Percentiles rank a stretch among this genome's conserved stretches.
phyloP scores from a whole-genome alignment of 73 alveolate species.

The Blepharisma japonicum region DNA sequence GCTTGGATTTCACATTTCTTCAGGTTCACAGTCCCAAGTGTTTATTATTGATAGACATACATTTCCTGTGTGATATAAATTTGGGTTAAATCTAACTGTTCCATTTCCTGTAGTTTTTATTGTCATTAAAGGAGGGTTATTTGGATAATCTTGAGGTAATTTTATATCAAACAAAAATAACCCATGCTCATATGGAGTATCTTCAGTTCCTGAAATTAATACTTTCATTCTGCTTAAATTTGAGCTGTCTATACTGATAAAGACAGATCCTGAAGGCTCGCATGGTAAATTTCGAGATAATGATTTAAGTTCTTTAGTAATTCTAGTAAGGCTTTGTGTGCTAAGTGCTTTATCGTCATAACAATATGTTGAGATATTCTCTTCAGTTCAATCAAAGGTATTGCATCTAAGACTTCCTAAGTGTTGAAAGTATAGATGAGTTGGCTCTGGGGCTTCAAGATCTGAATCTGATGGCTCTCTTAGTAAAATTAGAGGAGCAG shows the following conservation, averaged over 20 bases:
- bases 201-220: constrained; percentile 88
- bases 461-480: background rate
- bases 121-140: constrained; percentile 89
- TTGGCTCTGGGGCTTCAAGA: background rate
- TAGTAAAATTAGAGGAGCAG: background rate
- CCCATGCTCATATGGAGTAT: constrained; percentile 97
- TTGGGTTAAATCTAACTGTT: constrained; percentile 90
- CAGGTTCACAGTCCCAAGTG: constrained; percentile 66
- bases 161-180: constrained; percentile 89
- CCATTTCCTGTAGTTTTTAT: constrained; percentile 91
- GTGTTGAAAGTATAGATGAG: background rate
- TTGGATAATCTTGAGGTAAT: constrained; percentile 89
- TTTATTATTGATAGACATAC: constrained; percentile 70
- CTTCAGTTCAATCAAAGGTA: background rate
- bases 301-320: constrained; percentile 61
- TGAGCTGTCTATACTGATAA: constrained; percentile 75
- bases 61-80: constrained; percentile 89
- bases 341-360: background rate
- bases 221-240: constrained; percentile 89
- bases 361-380: background rate
- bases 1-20: constrained; percentile 76
- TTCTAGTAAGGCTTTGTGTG: constrained; percentile 2
- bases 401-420: background rate
- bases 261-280: constrained; percentile 78
- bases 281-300: constrained; percentile 72